Conservation (phyloP, 768 basidiomycete genomes). For the Podaxis carcinomalis region DNA sequence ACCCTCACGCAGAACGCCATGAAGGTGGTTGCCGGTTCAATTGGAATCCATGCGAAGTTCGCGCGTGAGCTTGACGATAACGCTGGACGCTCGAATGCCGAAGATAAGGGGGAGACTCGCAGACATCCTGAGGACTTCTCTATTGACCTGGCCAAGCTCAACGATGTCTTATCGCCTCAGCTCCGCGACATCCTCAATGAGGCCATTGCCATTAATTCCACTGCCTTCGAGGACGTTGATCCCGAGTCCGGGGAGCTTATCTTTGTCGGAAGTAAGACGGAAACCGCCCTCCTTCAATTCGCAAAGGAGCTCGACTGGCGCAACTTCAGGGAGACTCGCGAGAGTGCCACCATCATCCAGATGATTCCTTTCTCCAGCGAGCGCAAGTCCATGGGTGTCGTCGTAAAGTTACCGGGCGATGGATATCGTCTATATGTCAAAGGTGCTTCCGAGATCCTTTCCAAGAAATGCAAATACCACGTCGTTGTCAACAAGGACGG, state of each 20-base stretch:
- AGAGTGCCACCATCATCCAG: slow-evolving; percentile 60
- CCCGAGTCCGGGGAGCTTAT: slow-evolving; percentile 50
- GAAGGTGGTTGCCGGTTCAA: slow-evolving; percentile 93
- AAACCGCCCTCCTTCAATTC: slow-evolving; percentile 85
- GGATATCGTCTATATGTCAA: slow-evolving; percentile 76
- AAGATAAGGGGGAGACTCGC: slow-evolving; percentile 36
- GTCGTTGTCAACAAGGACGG: slow-evolving; percentile 56
- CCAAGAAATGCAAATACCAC: slow-evolving; percentile 68
- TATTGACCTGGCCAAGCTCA: slow-evolving; percentile 73
- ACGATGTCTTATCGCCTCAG: slow-evolving; percentile 53
- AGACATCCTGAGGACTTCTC: slow-evolving; percentile 75
- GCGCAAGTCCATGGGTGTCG: slow-evolving; percentile 92
- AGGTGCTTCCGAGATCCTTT: slow-evolving; percentile 92
- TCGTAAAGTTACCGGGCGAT: slow-evolving; percentile 56
- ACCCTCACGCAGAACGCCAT: slow-evolving; percentile 95
- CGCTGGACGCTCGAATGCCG: slow-evolving; percentile 64
- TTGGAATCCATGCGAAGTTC: slow-evolving; percentile 94
- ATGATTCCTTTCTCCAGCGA: slow-evolving; percentile 94
- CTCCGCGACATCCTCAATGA: slow-evolving; percentile 72
- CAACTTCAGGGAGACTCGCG: slow-evolving; percentile 64
- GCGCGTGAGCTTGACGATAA: slow-evolving; percentile 76
- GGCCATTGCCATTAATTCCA: slow-evolving; percentile 88
- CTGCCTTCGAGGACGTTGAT: slow-evolving; percentile 85
- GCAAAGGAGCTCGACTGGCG: slow-evolving; percentile 79
- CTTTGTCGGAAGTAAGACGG: slow-evolving; percentile 94